These are phyloP conservation scores for Cladobotryum protrusum DNA, from an alignment of 2,329 filamentous ascomycete species.

Conservation along the genomic window DNA sequence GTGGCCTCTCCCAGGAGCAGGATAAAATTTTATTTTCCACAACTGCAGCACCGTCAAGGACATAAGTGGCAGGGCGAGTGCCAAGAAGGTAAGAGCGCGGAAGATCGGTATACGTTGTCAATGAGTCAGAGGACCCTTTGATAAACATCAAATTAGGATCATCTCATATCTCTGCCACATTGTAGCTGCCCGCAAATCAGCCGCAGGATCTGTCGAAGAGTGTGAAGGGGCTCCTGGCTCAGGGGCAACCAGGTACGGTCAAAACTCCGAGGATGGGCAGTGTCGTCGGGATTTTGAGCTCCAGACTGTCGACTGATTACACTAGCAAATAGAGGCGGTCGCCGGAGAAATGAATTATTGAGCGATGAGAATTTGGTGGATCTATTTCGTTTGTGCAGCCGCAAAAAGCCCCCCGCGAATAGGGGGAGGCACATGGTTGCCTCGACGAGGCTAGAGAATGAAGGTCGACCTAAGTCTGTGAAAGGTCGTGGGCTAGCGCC, in stretches of 20 bases:
- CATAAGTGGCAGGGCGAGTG: constrained; percentile 21
- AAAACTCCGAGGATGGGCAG: constrained; percentile 47
- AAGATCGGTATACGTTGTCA: constrained; percentile 58
- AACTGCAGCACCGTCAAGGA: background rate
- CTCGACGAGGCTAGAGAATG: constrained; percentile 22
- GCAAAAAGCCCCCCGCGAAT: constrained; percentile 25
- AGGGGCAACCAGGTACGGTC: constrained; percentile 31
- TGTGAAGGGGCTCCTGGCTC: constrained; percentile 50
- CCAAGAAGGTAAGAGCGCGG: constrained; percentile 48
- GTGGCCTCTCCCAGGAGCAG: constrained; percentile 12
- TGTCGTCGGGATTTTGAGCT: constrained; percentile 56
- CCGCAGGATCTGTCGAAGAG: constrained; percentile 70
- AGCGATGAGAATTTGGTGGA: constrained; percentile 45
- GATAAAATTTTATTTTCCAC: too few relatives aligned
- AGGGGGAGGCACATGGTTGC: constrained; percentile 22
- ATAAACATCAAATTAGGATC: constrained; percentile 41
- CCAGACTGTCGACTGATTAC: constrained; percentile 44
- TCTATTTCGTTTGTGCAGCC: constrained; percentile 37
- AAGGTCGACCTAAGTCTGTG: constrained; percentile 28
- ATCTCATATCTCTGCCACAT: constrained; percentile 58
- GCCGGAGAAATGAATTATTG: constrained; percentile 42
- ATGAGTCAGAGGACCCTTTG: constrained; percentile 53
- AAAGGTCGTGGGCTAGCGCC: constrained; percentile 22
- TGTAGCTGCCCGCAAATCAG: constrained; percentile 64
- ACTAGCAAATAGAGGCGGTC: constrained; percentile 57